Base-by-base conservation (phyloP, 768 basidiomycete species). In the Boletus vinaceobasis region DNA sequence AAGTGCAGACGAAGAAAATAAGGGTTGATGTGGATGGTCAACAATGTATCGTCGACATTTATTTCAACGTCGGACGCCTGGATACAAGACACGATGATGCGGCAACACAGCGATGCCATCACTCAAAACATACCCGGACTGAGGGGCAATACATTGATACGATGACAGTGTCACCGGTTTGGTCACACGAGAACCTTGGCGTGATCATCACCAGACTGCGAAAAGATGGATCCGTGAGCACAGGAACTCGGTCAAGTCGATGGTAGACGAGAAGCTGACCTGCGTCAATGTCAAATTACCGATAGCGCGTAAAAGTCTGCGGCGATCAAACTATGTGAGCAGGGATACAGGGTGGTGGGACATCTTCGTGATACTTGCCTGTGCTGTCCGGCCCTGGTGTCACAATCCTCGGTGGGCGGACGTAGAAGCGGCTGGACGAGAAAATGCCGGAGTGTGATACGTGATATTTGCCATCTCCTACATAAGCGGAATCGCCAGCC, bases 1-100 rank as follows among this genome's bases (percentile, higher is more conserved):
- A 94, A 91, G 63, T 85, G 83, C 57, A 94, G 77, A 2, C 90
- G 85, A 50, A 93, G 77, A 63, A 88, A 93, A 66, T 93, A 94
- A 2, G 91, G 91, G 55, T 88, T 89, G 67, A 92, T 80, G 63
- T 93, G 84, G 38, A 91, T 73, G 19, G 83, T 84, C 66, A 93
- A 77, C 45, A 87, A 70, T 27, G 81, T 81, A 50, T 82, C 82
- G 64, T 90, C 86, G 52, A 90, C 82, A 59, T 87, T 77, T 47
- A 91, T 85, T 68, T 93, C 91, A 32, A 85, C 82, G 59, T 93
- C 91, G 39, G 86, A 81, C 11, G 91, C 88, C 90, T 93, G 80
- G 7, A 39, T 19, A 40, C 7, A 29, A 15, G 40, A 52, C 33
- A 29, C 14, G 15, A 38, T 68, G 63, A 52, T 56, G 66, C 55